These are phyloP conservation scores for Heritiera fomes DNA, from an alignment of 345 rosid genomes.

Conservation along the genomic window DNA sequence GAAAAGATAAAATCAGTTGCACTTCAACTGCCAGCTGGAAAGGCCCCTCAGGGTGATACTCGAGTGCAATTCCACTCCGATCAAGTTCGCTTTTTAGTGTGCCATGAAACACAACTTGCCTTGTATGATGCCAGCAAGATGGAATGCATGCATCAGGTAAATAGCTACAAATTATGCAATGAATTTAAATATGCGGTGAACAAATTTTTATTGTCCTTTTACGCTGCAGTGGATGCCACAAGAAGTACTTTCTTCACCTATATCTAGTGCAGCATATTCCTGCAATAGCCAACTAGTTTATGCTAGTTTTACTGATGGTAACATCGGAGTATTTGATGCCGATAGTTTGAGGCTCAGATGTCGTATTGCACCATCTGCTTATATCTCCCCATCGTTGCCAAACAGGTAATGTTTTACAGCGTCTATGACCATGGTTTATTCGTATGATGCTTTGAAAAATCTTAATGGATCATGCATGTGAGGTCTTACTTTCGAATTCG, in stretches of 20 bases:
- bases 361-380: slow-evolving; percentile 48
- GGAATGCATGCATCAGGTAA: slow-evolving; percentile 66
- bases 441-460: not conserved
- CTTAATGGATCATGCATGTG: not conserved
- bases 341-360: slow-evolving; percentile 44
- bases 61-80: slow-evolving; percentile 73
- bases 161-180: not conserved
- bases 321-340: slow-evolving; percentile 51
- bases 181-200: not conserved
- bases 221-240: slow-evolving; percentile 61
- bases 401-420: slow-evolving; percentile 29
- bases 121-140: slow-evolving; percentile 71
- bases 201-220: slow-evolving; percentile 13
- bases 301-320: slow-evolving; percentile 55
- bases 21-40: slow-evolving; percentile 64
- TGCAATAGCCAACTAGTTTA: slow-evolving; percentile 63
- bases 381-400: slow-evolving; percentile 30
- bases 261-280: slow-evolving; percentile 58
- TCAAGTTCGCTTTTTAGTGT: slow-evolving; percentile 61
- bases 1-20: slow-evolving; percentile 57
- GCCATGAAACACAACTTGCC: slow-evolving; percentile 77
- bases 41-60: slow-evolving; percentile 56
- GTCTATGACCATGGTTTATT: not conserved
- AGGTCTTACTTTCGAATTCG: not conserved
- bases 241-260: slow-evolving; percentile 47